Evolutionary conservation across 768 basidiomycete species (phyloP).

Genomic region (Collybiopsis luxurians): DNA sequence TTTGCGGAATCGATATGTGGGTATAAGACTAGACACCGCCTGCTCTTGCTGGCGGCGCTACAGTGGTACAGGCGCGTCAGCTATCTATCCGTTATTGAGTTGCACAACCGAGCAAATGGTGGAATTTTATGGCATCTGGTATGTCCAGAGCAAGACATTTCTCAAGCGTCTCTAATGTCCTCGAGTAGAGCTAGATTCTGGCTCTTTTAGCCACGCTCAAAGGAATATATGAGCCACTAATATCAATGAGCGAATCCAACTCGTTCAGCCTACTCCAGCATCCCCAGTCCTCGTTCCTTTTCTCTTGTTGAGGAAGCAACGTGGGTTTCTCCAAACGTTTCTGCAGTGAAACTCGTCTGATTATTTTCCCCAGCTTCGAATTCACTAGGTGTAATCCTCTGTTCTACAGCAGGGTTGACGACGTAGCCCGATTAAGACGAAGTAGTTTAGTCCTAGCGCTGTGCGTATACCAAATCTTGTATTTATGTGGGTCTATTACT

Average conservation of each 20-base stretch:
- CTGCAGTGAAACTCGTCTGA: neutral
- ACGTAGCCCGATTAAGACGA: constrained; percentile 56
- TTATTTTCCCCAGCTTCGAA: constrained; percentile 42
- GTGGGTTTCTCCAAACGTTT: neutral
- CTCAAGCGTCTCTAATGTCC: neutral
- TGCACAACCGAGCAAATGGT: constrained; percentile 51
- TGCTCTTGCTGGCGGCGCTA: neutral
- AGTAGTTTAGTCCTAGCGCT: constrained; percentile 66
- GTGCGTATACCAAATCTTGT: constrained; percentile 39
- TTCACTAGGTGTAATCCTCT: constrained; percentile 98
- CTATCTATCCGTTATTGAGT: constrained; percentile 82
- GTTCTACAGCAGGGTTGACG: constrained; percentile 76
- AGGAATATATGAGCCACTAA: constrained; percentile 58
- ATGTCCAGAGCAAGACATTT: neutral
- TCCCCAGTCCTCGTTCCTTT: constrained; percentile 49
- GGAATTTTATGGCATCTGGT: constrained; percentile 71
- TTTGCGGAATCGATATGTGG: constrained; percentile 68
- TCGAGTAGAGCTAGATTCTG: constrained; percentile 65
- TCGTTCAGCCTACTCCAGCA: constrained; percentile 35
- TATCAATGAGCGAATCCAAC: constrained; percentile 46
- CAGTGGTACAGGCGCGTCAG: constrained; percentile 90
- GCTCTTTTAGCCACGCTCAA: constrained; percentile 55
- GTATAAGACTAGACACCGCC: neutral
- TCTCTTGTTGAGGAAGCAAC: neutral
- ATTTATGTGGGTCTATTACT: neutral